Conservation (phyloP, 2,329 filamentous ascomycete species). For the Colletotrichum euphorbiae region DNA sequence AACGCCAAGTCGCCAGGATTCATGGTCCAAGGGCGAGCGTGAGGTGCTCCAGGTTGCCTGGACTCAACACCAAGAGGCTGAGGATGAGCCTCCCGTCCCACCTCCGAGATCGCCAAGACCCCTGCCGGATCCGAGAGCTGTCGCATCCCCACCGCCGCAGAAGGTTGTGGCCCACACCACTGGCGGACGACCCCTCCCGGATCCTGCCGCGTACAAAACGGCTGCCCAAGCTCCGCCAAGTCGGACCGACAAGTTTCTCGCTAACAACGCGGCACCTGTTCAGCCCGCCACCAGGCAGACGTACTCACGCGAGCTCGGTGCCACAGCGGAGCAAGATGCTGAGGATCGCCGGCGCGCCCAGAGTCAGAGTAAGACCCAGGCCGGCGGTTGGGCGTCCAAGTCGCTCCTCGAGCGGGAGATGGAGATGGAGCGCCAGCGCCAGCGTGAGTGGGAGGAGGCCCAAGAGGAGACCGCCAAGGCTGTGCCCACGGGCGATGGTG, state of each 20-base stretch:
- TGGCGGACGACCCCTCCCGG: constrained; percentile 64
- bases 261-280: constrained; percentile 63
- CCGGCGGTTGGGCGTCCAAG: constrained; percentile 73
- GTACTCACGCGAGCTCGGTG: constrained; percentile 67
- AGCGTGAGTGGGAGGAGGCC: constrained; percentile 82
- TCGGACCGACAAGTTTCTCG: constrained; percentile 69
- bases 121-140: constrained; percentile 53
- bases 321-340: constrained; percentile 70
- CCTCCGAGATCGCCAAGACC: constrained; percentile 51
- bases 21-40: constrained; percentile 74
- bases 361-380: constrained; percentile 70
- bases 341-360: constrained; percentile 71
- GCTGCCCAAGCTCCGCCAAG: constrained; percentile 46
- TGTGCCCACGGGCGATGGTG: constrained; percentile 61
- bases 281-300: constrained; percentile 55
- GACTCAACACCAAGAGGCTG: constrained; percentile 55
- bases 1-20: constrained; percentile 66
- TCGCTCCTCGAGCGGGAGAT: constrained; percentile 83
- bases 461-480: constrained; percentile 74
- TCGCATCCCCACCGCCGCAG: constrained; percentile 43
- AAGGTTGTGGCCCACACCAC: constrained; percentile 53
- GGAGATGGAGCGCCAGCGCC: constrained; percentile 81
- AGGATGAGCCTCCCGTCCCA: constrained; percentile 43
- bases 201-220: constrained; percentile 54
- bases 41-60: constrained; percentile 70